phyloP scores from a whole-genome alignment of 441 rosid genomes.

The Adansonia grandidieri region DNA sequence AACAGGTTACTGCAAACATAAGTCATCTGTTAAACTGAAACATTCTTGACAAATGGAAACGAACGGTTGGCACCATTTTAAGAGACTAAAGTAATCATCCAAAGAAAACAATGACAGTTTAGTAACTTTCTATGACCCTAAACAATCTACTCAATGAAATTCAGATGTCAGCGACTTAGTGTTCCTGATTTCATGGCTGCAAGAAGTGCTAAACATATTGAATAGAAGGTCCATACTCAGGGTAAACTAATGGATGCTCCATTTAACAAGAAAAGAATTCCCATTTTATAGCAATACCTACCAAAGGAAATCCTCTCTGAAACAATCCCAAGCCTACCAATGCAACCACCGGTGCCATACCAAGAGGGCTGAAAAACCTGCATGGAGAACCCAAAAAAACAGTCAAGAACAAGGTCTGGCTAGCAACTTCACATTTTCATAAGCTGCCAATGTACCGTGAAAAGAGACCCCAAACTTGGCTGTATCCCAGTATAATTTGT shows the following conservation, averaged over 20 bases:
- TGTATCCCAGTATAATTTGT: constrained; percentile 71
- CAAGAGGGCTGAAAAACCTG: constrained; percentile 76
- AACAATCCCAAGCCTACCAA: constrained; percentile 74
- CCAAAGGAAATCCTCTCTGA: constrained; percentile 72
- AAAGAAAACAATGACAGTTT: neutral
- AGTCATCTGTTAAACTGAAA: neutral
- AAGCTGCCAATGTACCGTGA: constrained; percentile 49
- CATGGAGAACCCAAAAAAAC: constrained; percentile 22
- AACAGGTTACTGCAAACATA: neutral
- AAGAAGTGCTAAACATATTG: neutral
- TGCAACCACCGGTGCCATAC: constrained; percentile 80
- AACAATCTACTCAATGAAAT: too few relatives aligned
- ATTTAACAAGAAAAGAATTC: neutral
- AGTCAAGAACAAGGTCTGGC: neutral
- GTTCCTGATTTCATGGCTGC: neutral
- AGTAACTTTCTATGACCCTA: neutral
- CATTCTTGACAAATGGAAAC: neutral
- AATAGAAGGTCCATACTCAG: neutral
- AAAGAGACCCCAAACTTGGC: constrained; percentile 81
- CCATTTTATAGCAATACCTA: constrained; percentile 28
- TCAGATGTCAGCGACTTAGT: neutral
- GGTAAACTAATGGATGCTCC: neutral
- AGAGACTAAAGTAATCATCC: neutral
- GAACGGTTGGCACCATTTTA: neutral
- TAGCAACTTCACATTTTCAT: constrained; percentile 12